Evolutionary conservation across 352 stramenopile species (phyloP), one percentile per base, ranked within the genome.

Genomic region (Phytophthora pinifolia): DNA sequence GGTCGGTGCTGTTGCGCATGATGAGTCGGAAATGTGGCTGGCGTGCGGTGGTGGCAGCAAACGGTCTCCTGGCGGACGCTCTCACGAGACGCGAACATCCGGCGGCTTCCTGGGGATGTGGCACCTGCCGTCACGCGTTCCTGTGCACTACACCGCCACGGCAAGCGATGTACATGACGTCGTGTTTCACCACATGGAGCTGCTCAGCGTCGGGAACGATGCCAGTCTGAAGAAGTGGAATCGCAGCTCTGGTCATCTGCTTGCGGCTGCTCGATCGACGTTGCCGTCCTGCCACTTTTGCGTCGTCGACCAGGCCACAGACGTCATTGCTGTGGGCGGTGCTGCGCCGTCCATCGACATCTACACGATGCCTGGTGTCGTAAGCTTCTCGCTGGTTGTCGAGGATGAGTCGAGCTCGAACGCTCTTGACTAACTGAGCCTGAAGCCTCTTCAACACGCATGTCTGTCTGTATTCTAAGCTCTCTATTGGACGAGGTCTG

Each of bases 281-380:
- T 53, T 89, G 17, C 58, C 74, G 14, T 86, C 78, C 10, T 77
- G 72, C 10, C 71, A 85, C 46, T 92, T 92, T 54, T 92, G 82
- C 46, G 79, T 79, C 1, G 77, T 88, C 4, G 79, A 89, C 39
- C 15, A 61, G 0, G 65, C 70, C 9, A 88, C 76, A 2, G 78
- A 88, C 36, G 58, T 92, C 18, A 83, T 92, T 54, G 82, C 79
- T 9, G 70, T 89, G 9, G 82, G 82, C 1, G 82, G 82, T 36
- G 63, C 71, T 37, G 59, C 77, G 14, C 67, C 77, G 1, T 42
- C 76, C 0, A 83, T 92, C 47, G 77, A 92, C 54, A 84, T 92
- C 31, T 89, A 82, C 65, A 80, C 81, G 43, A 89, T 92, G 79
- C 75, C 82, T 0, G 82, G 82, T 41, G 82, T 92, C 48, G 79